Evolutionary conservation across 1,284 basidiomycete genomes (phyloP).

Genomic region (Austropuccinia psidii): DNA sequence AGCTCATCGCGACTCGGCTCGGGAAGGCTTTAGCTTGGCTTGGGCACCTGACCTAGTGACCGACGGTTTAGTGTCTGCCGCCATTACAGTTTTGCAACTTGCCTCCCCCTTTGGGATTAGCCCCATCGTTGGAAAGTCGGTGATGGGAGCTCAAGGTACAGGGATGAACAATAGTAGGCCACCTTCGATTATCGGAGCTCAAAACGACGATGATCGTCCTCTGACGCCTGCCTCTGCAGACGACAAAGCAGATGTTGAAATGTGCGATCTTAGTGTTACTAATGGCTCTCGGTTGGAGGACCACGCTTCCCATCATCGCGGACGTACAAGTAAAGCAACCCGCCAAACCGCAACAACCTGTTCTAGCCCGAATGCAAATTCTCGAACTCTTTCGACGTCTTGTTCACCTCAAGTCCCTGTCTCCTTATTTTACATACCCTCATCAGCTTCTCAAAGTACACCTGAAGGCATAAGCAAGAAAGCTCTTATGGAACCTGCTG

Average conservation of each 20-base stretch:
- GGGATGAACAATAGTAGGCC: background rate
- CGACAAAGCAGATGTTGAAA: slow-evolving; percentile 22
- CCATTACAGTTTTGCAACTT: slow-evolving; percentile 31
- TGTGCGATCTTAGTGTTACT: background rate
- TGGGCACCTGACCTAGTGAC: slow-evolving; percentile 33
- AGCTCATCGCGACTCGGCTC: slow-evolving; percentile 33
- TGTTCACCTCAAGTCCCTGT: background rate
- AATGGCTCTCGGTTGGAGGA: background rate
- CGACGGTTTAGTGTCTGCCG: slow-evolving; percentile 31
- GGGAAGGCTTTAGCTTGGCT: slow-evolving; percentile 33
- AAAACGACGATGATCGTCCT: background rate
- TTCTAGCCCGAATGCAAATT: slow-evolving; percentile 9
- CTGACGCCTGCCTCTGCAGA: slow-evolving; percentile 17
- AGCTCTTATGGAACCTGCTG: slow-evolving; percentile 30
- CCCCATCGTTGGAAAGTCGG: background rate
- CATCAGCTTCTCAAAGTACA: background rate
- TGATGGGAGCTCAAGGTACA: too few species aligned
- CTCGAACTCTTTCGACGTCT: background rate
- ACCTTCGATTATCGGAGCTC: background rate
- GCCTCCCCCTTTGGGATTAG: slow-evolving; percentile 9
- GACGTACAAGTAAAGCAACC: background rate
- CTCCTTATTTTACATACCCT: background rate
- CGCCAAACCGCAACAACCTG: too few species aligned
- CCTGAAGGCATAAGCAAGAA: background rate
- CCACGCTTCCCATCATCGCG: background rate